Evolutionary conservation across 2,329 filamentous ascomycete genomes (phyloP).

Genomic region (Trichoderma harzianum): DNA sequence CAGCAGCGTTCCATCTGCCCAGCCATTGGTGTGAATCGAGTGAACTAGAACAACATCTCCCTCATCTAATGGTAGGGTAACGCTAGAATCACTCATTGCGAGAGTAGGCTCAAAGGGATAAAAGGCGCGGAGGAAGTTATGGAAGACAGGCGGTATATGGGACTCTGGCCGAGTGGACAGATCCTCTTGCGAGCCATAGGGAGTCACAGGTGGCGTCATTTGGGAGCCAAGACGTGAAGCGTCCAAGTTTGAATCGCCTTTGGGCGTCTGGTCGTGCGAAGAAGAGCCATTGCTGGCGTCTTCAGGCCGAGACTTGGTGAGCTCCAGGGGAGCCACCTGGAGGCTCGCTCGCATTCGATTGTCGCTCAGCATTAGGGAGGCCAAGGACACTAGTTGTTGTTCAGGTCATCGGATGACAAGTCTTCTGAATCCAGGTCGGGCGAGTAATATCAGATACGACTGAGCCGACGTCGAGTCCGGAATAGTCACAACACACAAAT

Average conservation of each 20-base stretch:
- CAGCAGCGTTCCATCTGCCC: constrained; percentile 92
- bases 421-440: constrained; percentile 1
- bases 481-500: not conserved
- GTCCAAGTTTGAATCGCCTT: constrained; percentile 23
- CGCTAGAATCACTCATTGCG: constrained; percentile 74
- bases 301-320: constrained; percentile 42
- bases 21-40: constrained; percentile 96
- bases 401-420: constrained; percentile 31
- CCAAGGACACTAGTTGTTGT: constrained; percentile 25
- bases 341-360: constrained; percentile 54
- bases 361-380: constrained; percentile 39
- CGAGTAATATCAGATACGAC: not conserved
- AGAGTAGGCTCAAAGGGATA: constrained; percentile 85
- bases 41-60: constrained; percentile 93
- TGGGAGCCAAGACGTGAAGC: constrained; percentile 50
- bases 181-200: constrained; percentile 63
- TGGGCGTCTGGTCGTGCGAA: constrained; percentile 31
- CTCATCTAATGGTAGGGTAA: constrained; percentile 83
- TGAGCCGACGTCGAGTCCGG: not conserved
- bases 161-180: constrained; percentile 40
- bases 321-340: constrained; percentile 57
- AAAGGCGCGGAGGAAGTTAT: constrained; percentile 92
- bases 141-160: constrained; percentile 65
- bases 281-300: constrained; percentile 30
- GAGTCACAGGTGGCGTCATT: constrained; percentile 75